Evolutionary conservation across 2,329 filamentous ascomycete species (phyloP), one percentile per base, ranked within the genome.

Genomic region (Gaeumannomyces sp.): DNA sequence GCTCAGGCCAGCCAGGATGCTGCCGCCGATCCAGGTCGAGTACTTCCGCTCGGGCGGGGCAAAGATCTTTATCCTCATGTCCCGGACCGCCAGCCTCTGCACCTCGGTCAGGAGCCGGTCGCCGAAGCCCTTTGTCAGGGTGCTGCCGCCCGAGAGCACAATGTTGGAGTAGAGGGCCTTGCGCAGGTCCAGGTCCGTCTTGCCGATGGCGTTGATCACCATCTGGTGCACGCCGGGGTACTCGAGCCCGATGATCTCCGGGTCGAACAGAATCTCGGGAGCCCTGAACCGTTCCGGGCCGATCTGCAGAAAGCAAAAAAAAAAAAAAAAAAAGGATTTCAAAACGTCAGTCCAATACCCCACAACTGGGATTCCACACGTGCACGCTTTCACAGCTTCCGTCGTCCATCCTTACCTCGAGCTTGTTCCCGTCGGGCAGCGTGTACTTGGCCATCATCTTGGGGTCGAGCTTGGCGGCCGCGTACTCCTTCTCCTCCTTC

Each of bases 401-500:
- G 68, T 75, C 27, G 29, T 3, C 11, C 10, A 33, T 33, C 33
- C 38, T 45, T 7, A 45, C 38, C 38, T 45, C 31, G 45, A 45
- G 38, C 38, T 45, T 45, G 38, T 45, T 16, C 16, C 95, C 95
- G 78, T 99, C 95, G 74, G 95, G 95, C 87, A 99, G 93, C 84
- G 98, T 95, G 83, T 99, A 99, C 65, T 94, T 98, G 65, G 95
- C 98, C 90, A 98, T 98, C 91, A 99, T 95, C 80, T 99, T 86
- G 84, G 86, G 93, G 79, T 95, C 98, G 85, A 92, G 96, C 88
- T 99, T 95, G 80, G 93, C 93, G 75, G 95, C 95, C 74, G 95
- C 99, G 89, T 99, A 94, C 80, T 99, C 97, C 86, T 99, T 95
- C 88, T 99, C 95, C 88, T 99, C 95, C 38, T 45, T 45, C 1